Evolutionary conservation across 139 green algal genomes (phyloP), one percentile per base, ranked within the genome.

Genomic region (Coccomyxa sp.): DNA sequence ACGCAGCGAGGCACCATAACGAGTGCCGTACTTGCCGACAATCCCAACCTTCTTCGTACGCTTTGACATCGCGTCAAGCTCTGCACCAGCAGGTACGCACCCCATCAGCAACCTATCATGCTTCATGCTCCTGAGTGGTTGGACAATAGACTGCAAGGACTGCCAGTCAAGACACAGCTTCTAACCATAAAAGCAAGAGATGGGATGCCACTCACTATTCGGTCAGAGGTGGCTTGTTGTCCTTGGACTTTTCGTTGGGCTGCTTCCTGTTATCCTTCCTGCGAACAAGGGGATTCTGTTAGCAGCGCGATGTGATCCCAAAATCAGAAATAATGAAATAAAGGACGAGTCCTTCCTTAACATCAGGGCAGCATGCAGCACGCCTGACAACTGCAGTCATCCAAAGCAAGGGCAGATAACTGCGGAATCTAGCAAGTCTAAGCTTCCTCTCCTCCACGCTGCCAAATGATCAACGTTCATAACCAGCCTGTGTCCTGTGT

Each of bases 21-120:
- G 93, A 71, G 97, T 99, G 77, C 97, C 97, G 88, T 99, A 99
- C 94, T 99, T 99, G 88, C 97, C 97, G 79, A 97, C 92, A 84
- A 99, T 99, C 59, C 97, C 97, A 67, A 98, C 97, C 96, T 99
- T 99, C 94, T 99, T 99, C 13, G 97, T 99, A 85, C 97, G 95
- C 94, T 99, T 99, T 77, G 97, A 92, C 95, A 81, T 81, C 51
- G 31, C 71, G 16, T 25, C 71, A 45, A 77, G 71, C 71, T 77
- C 14, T 25, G 18, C 21, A 25, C 63, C 18, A 71, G 63, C 38
- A 51, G 38, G 38, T 51, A 51, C 38, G 7, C 38, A 51, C 38
- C 38, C 38, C 38, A 51, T 51, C 38, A 51, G 38, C 38, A 25
- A 71, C 63, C 63, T 15, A 28, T 21, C 63, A 28, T 71, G 21